Percentiles rank a stretch among this genome's conserved stretches.
Conservation (phyloP, 176 grass and related monocot genomes). For the Elaeis guineensis region DNA sequence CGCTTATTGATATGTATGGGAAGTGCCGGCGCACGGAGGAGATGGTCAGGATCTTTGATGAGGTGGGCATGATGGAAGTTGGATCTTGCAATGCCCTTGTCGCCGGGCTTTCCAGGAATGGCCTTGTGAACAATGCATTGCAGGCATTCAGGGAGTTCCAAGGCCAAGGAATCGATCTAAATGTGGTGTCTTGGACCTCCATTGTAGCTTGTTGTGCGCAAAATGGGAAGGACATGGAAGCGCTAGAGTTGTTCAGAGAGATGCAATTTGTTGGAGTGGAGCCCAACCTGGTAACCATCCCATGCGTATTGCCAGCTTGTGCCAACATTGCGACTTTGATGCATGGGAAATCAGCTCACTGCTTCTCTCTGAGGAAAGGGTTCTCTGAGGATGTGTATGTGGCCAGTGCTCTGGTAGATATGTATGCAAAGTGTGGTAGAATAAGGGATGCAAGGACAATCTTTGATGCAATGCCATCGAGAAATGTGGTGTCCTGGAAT, state of each 20-base stretch:
- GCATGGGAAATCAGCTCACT: constrained; percentile 47
- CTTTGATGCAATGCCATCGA: constrained; percentile 43
- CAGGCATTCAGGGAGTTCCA: constrained; percentile 37
- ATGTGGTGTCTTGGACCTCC: constrained; percentile 74
- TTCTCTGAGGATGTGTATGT: constrained; percentile 43
- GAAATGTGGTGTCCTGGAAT: constrained; percentile 71
- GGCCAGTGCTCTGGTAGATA: constrained; percentile 53
- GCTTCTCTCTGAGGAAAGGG: constrained; percentile 45
- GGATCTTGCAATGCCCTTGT: constrained; percentile 54
- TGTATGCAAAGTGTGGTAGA: constrained; percentile 74
- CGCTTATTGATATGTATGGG: constrained; percentile 51
- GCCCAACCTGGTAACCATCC: constrained; percentile 61
- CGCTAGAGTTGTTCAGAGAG: constrained; percentile 53
- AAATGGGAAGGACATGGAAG: constrained; percentile 57
- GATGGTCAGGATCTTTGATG: constrained; percentile 39
- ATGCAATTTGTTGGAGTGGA: constrained; percentile 53
- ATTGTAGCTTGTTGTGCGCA: constrained; percentile 60
- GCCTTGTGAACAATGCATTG: constrained; percentile 32
- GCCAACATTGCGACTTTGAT: constrained; percentile 58
- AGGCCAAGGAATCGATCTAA: constrained; percentile 28
- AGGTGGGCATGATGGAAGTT: constrained; percentile 29
- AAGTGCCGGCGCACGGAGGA: constrained; percentile 35
- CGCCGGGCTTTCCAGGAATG: constrained; percentile 48
- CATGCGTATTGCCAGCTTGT: constrained; percentile 64
- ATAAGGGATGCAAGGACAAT: constrained; percentile 38